A percentile compares a stretch with the other conserved stretches of the same genome.
Evolutionary conservation across 2,329 filamentous ascomycete species (phyloP).

Genomic region (Penicillium sp.): DNA sequence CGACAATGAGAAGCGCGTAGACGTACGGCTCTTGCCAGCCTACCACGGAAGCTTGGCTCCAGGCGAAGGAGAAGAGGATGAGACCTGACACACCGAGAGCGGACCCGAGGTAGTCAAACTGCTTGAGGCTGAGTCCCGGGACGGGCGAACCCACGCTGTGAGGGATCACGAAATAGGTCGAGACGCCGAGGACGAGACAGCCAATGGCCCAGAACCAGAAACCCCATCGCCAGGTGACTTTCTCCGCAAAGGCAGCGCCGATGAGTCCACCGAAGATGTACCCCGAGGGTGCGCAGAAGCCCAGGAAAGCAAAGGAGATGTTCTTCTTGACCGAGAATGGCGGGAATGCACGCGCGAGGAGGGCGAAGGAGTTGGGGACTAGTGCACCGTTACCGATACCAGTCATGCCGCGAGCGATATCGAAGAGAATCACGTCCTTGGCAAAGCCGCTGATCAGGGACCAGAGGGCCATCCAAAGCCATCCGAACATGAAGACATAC

Average conservation of each 20-base stretch:
- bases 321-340: slow-evolving; percentile 50
- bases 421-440: slow-evolving; percentile 42
- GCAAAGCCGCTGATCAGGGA: slow-evolving; percentile 25
- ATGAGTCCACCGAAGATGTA: slow-evolving; percentile 36
- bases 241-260: slow-evolving; percentile 29
- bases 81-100: not conserved
- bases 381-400: slow-evolving; percentile 20
- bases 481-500: slow-evolving; percentile 24
- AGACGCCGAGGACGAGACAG: slow-evolving; percentile 27
- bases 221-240: slow-evolving; percentile 46
- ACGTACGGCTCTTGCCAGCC: not conserved
- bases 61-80: not conserved
- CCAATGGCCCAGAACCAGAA: slow-evolving; percentile 41
- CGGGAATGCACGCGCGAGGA: slow-evolving; percentile 51
- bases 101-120: not conserved
- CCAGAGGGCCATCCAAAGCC: slow-evolving; percentile 25
- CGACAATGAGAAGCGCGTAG: not conserved
- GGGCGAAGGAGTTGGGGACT: slow-evolving; percentile 58
- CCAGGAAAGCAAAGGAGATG: slow-evolving; percentile 50
- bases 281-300: slow-evolving; percentile 41
- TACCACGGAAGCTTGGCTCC: not conserved
- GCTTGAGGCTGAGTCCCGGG: not conserved
- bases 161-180: slow-evolving; percentile 11
- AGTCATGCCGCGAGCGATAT: slow-evolving; percentile 30
- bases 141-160: not conserved